A percentile compares a stretch with the other conserved stretches of the same genome.
Evolutionary conservation across 2,329 filamentous ascomycete species (phyloP).

Genomic region (Knufia fluminis): DNA sequence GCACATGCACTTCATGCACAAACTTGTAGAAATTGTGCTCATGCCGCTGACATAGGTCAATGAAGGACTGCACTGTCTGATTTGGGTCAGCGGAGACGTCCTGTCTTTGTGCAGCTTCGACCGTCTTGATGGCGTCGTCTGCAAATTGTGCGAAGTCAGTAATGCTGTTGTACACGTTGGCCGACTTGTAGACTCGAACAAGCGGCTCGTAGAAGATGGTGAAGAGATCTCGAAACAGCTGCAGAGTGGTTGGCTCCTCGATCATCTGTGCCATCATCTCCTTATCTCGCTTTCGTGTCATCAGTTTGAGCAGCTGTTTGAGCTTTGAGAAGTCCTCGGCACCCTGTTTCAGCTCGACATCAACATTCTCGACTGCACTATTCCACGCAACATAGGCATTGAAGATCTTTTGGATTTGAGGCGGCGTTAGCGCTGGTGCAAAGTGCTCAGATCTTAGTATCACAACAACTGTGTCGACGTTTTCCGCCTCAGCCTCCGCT

Average conservation of each 20-base stretch:
- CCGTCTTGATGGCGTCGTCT: conserved; percentile 81
- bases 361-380: conserved; percentile 81
- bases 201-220: conserved; percentile 98
- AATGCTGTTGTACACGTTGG: conserved; percentile 94
- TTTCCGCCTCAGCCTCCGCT: conserved; percentile 60
- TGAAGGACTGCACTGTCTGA: conserved; percentile 95
- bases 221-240: conserved; percentile 83
- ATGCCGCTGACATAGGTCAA: conserved; percentile 88
- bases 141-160: conserved; percentile 92
- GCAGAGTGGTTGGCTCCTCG: conserved; percentile 93
- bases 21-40: conserved; percentile 99
- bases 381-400: conserved; percentile 97
- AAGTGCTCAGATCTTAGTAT: conserved; percentile 73
- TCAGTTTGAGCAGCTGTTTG: conserved; percentile 88
- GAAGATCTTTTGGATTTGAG: conserved; percentile 76
- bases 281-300: conserved; percentile 87
- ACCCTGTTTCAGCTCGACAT: conserved; percentile 78
- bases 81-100: conserved; percentile 94
- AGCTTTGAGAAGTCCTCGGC: conserved; percentile 88
- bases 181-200: conserved; percentile 94
- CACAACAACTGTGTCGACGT: conserved; percentile 75
- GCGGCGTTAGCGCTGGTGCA: conserved; percentile 57
- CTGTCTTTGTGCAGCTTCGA: conserved; percentile 57
- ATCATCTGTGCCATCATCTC: conserved; percentile 93
- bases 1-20: conserved; percentile 91